Conservation (phyloP, 1,284 basidiomycete species). For the Clitocybe nebularis region DNA sequence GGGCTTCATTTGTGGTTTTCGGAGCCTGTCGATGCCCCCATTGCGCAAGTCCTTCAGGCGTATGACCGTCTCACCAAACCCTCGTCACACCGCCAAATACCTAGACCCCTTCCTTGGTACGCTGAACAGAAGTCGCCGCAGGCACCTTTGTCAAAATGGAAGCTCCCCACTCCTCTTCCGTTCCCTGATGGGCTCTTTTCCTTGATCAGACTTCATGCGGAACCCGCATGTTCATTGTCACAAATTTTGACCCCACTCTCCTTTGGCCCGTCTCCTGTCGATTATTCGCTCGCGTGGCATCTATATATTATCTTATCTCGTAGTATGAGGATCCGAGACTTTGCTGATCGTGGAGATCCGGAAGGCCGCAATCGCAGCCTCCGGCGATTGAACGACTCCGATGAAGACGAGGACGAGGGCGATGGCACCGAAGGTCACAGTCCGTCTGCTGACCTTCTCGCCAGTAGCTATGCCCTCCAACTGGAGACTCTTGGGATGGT, state of each 20-base stretch:
- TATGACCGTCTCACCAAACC: slow-evolving; percentile 58
- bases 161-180: slow-evolving; percentile 31
- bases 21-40: slow-evolving; percentile 66
- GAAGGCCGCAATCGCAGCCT: slow-evolving; percentile 24
- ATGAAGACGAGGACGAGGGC: slow-evolving; percentile 43
- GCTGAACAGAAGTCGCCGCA: slow-evolving; percentile 32
- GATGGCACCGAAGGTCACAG: slow-evolving; percentile 66
- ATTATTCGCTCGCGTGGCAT: slow-evolving; percentile 91
- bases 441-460: slow-evolving; percentile 78
- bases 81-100: slow-evolving; percentile 35
- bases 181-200: slow-evolving; percentile 76
- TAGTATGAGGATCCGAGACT: slow-evolving; percentile 80
- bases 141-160: slow-evolving; percentile 30
- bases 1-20: slow-evolving; percentile 92
- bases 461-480: slow-evolving; percentile 84
- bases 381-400: slow-evolving; percentile 22
- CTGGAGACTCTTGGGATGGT: slow-evolving; percentile 80
- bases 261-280: slow-evolving; percentile 73
- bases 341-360: slow-evolving; percentile 70
- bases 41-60: slow-evolving; percentile 65
- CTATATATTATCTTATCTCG: slow-evolving; percentile 85
- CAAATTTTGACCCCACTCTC: slow-evolving; percentile 64
- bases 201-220: slow-evolving; percentile 77
- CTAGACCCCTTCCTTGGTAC: slow-evolving; percentile 73
- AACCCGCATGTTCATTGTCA: slow-evolving; percentile 63